Base-by-base conservation (phyloP, 306 rosid genomes). In the Prinsepia uniflora region DNA sequence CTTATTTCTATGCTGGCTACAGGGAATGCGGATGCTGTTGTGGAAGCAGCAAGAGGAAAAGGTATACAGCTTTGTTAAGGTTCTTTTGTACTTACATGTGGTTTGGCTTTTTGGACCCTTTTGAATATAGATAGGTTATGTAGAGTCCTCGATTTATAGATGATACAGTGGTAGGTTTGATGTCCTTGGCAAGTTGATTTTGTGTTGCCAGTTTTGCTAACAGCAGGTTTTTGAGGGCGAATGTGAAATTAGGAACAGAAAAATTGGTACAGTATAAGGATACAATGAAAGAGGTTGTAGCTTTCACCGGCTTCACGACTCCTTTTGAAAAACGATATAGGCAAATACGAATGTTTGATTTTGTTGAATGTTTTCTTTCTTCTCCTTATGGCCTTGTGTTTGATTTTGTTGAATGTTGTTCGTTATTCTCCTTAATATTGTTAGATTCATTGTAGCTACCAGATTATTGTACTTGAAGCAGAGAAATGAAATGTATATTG, bases 21-120 rank as follows among this genome's bases (percentile, higher is more conserved):
- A 14, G 98, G 86, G 52, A 82, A 83, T 58, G 74, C 69, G 17
- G 70, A 82, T 18, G 65, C 72, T 78, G 83, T 82, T 63, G 44
- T 83, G 74, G 83, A 84, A 78, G 93, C 81, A 69, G 96, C 89
- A 52, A 87, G 83, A 71, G 85, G 85, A 82, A 87, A 77, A 81
- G 98, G 98, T 54, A 75, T 93, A 46, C 48, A 84, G 70, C 85
- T 86, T 73, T 72, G 65, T 71, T 72, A 22, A n/a, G 42, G 8
- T 6, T 57, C 34, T 68, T 66, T 64, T 30, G 36, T 30, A 30
- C 42, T 48, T 65, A 39, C 13, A 45, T 22, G 39, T 57, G 65
- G 20, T 8, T 68, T 74, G 61, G 68, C 47, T 42, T 64, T 58
- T 45, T 64, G 41, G 71, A 77, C 54, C 59, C 75, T 76, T 72